Evolutionary conservation across 176 grass and related monocot species (phyloP).

Genomic region (Eleusine coracana): DNA sequence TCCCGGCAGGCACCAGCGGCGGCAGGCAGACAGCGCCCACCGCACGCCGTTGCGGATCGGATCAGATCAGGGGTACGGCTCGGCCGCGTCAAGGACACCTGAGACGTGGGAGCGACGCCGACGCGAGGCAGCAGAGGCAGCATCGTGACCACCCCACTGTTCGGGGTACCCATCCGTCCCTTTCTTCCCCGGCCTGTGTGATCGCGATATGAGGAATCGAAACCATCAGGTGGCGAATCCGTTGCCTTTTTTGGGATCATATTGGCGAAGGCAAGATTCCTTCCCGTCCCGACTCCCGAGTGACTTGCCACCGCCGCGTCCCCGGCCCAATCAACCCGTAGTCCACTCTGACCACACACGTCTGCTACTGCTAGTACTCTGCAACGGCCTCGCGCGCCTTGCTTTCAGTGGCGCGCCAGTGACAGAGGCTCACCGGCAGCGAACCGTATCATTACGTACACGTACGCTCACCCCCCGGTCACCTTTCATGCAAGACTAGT

Average conservation of each 20-base stretch:
- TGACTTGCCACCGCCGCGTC: not conserved
- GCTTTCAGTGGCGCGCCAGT: no score
- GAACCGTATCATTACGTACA: no score
- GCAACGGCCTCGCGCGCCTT: no score
- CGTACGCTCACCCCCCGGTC: no score
- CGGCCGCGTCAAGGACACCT: not conserved
- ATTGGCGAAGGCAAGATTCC: not conserved
- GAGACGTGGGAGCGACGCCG: not conserved
- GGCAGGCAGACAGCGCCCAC: not conserved
- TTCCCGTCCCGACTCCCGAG: not conserved
- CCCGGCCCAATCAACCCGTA: not conserved
- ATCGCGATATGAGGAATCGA: not conserved
- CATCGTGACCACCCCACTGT: no score
- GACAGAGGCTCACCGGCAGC: no score
- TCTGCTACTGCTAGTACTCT: no score
- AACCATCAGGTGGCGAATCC: no score
- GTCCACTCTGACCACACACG: not conserved
- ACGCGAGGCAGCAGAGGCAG: no score
- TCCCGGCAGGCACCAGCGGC: not conserved
- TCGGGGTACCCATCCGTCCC: not conserved
- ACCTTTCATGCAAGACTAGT: no score
- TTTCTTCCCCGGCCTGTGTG: slow-evolving; percentile 3
- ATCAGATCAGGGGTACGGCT: not conserved
- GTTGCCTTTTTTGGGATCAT: not conserved
- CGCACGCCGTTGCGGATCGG: not conserved